Conservation (phyloP, 371 early-diverging fungal species). For the Conidiobolus incongruus region DNA sequence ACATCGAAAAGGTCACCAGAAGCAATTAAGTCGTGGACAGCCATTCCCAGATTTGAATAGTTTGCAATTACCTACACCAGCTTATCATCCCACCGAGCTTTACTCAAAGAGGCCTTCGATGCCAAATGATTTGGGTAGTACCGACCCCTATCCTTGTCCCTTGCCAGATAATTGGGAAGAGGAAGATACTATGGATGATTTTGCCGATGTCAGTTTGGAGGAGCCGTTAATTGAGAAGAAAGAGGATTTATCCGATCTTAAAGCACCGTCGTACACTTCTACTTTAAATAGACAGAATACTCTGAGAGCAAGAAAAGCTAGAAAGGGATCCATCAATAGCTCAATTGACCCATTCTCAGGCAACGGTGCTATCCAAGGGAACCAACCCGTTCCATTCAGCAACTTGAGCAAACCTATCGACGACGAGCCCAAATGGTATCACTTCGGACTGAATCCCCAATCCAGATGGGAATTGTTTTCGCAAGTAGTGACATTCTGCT, state of each 20-base stretch:
- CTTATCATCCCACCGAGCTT: neutral
- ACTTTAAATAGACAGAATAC: neutral
- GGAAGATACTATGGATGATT: too few relatives aligned
- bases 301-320: slow-evolving; percentile 1
- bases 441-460: neutral
- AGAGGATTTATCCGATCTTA: too few relatives aligned
- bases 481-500: slow-evolving; percentile 9
- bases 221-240: too few relatives aligned
- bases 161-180: too few relatives aligned
- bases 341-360: neutral
- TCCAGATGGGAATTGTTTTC: slow-evolving; percentile 10
- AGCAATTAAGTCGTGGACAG: neutral
- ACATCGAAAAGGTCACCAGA: neutral
- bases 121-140: too few relatives aligned
- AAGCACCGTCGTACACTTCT: neutral
- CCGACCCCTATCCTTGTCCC: too few relatives aligned
- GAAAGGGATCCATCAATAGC: slow-evolving; percentile 4
- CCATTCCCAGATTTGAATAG: neutral
- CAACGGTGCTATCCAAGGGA: neutral
- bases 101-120: neutral
- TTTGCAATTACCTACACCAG: neutral
- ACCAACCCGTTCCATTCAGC: neutral
- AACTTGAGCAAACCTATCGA: neutral
- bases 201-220: too few relatives aligned
- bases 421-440: neutral